Evolutionary conservation across 179 eudicot species (phyloP).

Genomic region (Heliamphora pulchella): DNA sequence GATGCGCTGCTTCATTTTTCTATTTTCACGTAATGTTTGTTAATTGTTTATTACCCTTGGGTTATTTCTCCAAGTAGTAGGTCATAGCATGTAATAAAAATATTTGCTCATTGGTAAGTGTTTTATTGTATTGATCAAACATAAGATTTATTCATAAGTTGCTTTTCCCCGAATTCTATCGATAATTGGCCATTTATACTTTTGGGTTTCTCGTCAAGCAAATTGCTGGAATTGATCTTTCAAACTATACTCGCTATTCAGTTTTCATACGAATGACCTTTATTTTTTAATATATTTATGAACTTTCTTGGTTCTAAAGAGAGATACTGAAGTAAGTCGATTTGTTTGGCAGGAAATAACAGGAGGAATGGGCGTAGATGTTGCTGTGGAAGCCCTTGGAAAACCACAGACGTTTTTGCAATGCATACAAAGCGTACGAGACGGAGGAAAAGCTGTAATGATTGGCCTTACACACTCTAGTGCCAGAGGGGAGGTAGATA

Average conservation of each 20-base stretch:
- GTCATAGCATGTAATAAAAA: background rate
- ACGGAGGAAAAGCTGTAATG: conserved; percentile 99
- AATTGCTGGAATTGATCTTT: background rate
- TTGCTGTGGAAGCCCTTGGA: conserved; percentile 93
- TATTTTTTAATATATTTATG: background rate
- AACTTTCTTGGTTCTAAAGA: background rate
- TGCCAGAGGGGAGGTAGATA: conserved; percentile 90
- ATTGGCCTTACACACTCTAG: conserved; percentile 73
- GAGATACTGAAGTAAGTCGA: background rate
- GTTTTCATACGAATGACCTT: background rate
- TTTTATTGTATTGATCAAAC: background rate
- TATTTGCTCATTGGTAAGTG: background rate
- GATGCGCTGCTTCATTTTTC: background rate
- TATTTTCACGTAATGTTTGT: background rate
- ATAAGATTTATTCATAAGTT: background rate
- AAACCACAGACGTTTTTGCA: conserved; percentile 78
- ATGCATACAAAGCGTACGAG: conserved; percentile 91
- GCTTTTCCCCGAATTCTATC: background rate
- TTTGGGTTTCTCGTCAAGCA: background rate
- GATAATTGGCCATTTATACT: background rate
- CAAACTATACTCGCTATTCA: background rate
- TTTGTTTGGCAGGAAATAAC: conserved; percentile 61
- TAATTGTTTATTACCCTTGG: background rate
- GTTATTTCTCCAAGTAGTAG: background rate
- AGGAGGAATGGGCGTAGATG: conserved; percentile 89